Conservation (phyloP, 2,329 filamentous ascomycete species). For the Ambrosiella cleistominuta region DNA sequence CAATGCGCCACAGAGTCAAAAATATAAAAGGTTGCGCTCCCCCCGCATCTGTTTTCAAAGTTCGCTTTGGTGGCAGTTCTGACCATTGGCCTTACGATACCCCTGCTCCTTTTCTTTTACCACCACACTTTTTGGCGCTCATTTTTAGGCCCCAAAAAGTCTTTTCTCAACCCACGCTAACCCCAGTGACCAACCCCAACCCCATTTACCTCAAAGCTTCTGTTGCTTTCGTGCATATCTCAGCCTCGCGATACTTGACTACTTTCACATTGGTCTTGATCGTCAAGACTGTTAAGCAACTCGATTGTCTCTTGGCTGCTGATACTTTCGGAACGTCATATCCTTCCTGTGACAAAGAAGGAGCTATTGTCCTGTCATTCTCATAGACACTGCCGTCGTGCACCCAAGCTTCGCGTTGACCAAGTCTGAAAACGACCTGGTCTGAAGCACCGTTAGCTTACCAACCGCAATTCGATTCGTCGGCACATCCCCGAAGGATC, state of each 20-base stretch:
- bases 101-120: slow-evolving; percentile 1
- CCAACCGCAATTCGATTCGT: slow-evolving; percentile 11
- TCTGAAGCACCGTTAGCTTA: not conserved
- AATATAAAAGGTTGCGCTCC: slow-evolving; percentile 12
- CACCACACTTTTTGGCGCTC: not conserved
- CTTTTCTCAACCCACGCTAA: not conserved
- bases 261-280: slow-evolving; percentile 7
- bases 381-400: not conserved
- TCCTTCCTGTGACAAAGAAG: slow-evolving; percentile 8
- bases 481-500: slow-evolving; percentile 12
- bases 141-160: not conserved
- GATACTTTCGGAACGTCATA: not conserved
- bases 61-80: slow-evolving; percentile 11
- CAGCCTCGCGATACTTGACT: slow-evolving; percentile 4
- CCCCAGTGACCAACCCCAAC: not conserved
- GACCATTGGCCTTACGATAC: slow-evolving; percentile 11
- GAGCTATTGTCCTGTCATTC: not conserved
- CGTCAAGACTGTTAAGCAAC: slow-evolving; percentile 1
- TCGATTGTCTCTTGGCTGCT: slow-evolving; percentile 4
- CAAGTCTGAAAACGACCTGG: slow-evolving; percentile 9
- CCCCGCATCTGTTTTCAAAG: slow-evolving; percentile 7
- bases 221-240: not conserved
- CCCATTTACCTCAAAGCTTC: not conserved
- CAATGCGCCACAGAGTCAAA: slow-evolving; percentile 12
- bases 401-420: not conserved